These are phyloP conservation scores for Phyllosticta capitalensis DNA, from an alignment of 2,329 filamentous ascomycete genomes.

Conservation along the genomic window DNA sequence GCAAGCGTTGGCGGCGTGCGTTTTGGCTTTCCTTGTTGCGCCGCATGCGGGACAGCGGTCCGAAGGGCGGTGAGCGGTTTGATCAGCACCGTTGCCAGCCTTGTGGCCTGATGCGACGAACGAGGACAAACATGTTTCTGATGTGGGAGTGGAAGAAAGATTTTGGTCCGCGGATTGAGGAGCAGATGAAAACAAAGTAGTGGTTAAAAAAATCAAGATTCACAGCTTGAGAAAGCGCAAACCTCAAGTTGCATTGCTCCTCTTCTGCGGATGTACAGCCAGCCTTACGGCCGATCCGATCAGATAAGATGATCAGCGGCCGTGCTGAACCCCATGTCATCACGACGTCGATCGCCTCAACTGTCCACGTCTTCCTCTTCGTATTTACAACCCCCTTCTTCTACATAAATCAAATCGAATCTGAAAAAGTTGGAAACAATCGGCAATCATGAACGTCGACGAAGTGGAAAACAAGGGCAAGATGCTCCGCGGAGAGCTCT, in stretches of 20 bases:
- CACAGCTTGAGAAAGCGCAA: too few relatives aligned
- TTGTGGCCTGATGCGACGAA: too few relatives aligned
- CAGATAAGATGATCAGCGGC: neutral
- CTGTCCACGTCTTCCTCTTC: neutral
- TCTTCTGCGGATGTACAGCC: too few relatives aligned
- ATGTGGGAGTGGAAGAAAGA: too few relatives aligned
- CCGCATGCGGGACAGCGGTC: neutral
- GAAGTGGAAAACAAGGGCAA: conserved; percentile 26
- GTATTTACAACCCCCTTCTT: neutral
- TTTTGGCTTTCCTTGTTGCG: neutral
- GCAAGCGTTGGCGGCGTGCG: neutral
- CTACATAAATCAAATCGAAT: neutral
- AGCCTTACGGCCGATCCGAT: neutral
- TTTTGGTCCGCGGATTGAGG: too few relatives aligned
- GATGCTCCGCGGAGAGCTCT: conserved; percentile 62
- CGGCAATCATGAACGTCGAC: neutral
- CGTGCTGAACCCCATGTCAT: neutral
- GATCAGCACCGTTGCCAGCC: neutral
- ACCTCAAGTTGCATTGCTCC: too few relatives aligned
- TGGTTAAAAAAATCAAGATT: too few relatives aligned
- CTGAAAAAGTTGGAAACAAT: neutral
- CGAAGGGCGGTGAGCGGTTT: neutral
- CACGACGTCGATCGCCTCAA: neutral
- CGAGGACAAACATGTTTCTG: too few relatives aligned
- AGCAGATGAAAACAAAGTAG: too few relatives aligned